Evolutionary conservation across 176 grass and related monocot species (phyloP).

Genomic region (Bolboschoenus planiculmis): DNA sequence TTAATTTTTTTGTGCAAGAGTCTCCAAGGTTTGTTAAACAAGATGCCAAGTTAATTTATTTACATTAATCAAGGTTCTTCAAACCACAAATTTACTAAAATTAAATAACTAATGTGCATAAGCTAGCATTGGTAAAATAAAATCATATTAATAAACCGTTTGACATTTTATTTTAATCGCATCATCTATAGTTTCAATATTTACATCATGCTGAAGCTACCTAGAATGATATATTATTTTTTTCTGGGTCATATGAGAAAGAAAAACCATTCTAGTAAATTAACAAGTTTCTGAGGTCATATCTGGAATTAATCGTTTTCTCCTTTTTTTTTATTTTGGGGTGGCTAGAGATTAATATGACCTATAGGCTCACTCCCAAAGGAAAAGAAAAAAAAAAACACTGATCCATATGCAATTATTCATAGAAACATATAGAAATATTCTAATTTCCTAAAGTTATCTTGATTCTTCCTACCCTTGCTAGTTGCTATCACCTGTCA

Average conservation of each 20-base stretch:
- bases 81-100: background rate
- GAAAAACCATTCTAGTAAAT: background rate
- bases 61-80: background rate
- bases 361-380: background rate
- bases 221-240: background rate
- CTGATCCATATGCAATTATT: background rate
- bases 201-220: background rate
- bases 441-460: background rate
- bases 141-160: background rate
- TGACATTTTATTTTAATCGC: background rate
- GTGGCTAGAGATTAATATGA: background rate
- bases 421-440: background rate
- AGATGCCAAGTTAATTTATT: background rate
- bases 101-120: background rate
- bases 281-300: background rate
- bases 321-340: background rate
- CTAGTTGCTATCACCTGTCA: background rate
- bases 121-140: background rate
- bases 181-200: background rate
- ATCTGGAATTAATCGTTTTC: background rate
- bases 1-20: constrained; percentile 52
- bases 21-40: constrained; percentile 44
- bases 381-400: background rate
- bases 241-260: too few relatives aligned
- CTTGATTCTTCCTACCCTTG: background rate